phyloP scores from a whole-genome alignment of 192 early-diverging fungal genomes.

The Podila clonocystis region DNA sequence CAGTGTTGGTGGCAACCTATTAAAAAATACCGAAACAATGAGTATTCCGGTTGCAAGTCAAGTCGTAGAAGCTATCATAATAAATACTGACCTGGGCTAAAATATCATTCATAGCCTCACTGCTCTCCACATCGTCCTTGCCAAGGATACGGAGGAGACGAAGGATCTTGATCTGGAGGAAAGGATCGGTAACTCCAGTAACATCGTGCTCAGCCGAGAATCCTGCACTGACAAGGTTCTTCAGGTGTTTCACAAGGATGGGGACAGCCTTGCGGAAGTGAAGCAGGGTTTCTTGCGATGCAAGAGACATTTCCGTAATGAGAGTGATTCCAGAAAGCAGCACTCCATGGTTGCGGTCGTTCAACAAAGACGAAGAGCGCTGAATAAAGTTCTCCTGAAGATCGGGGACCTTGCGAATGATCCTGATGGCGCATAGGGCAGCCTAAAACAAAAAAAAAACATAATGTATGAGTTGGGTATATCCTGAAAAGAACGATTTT shows the following conservation, averaged over 20 bases:
- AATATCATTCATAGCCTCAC: constrained; percentile 97
- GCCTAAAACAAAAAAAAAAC: constrained; percentile 63
- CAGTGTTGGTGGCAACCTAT: constrained; percentile 92
- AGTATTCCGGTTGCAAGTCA: too few relatives aligned
- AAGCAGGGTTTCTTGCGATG: constrained; percentile 71
- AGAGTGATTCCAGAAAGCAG: constrained; percentile 91
- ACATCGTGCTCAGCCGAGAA: constrained; percentile 97
- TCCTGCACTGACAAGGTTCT: constrained; percentile 85
- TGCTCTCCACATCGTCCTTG: constrained; percentile 80
- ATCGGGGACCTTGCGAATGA: constrained; percentile 94
- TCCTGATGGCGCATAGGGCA: constrained; percentile 90
- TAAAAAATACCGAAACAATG: too few relatives aligned
- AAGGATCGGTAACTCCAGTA: constrained; percentile 96
- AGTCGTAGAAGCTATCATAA: not conserved
- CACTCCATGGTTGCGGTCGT: constrained; percentile 96
- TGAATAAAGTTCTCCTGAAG: constrained; percentile 87
- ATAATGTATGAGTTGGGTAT: not conserved
- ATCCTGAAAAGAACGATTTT: not conserved
- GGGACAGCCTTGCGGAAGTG: constrained; percentile 85
- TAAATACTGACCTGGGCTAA: constrained; percentile 78
- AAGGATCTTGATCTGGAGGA: constrained; percentile 94
- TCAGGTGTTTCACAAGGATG: constrained; percentile 86
- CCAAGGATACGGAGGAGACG: constrained; percentile 89
- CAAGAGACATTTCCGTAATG: constrained; percentile 88
- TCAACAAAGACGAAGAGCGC: constrained; percentile 76